These are phyloP conservation scores for Pleurotus cornucopiae DNA, from an alignment of 768 basidiomycete genomes.

Conservation along the genomic window DNA sequence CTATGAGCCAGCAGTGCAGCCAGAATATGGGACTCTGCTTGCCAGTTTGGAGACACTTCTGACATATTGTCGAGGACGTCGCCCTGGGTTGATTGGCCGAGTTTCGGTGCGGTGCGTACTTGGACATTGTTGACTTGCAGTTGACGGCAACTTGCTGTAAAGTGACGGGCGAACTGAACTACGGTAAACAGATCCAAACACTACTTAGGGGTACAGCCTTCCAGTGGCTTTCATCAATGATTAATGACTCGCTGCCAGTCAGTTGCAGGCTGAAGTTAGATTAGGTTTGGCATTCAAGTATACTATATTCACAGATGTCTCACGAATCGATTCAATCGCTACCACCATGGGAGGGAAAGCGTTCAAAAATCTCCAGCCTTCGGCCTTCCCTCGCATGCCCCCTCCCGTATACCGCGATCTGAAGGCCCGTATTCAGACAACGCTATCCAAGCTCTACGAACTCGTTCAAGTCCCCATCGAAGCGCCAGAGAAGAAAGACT, in stretches of 20 bases:
- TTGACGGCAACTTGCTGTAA: neutral
- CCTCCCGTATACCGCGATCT: constrained; percentile 46
- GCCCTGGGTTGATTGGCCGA: constrained; percentile 62
- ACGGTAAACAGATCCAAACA: too few species aligned
- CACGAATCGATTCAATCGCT: neutral
- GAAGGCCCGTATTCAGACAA: constrained; percentile 39
- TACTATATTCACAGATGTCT: neutral
- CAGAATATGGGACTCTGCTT: constrained; percentile 20
- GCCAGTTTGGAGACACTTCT: constrained; percentile 75
- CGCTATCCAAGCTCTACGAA: constrained; percentile 42
- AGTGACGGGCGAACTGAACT: too few species aligned
- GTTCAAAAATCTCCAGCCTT: constrained; percentile 42
- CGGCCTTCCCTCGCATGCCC: constrained; percentile 60
- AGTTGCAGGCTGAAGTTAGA: too few species aligned
- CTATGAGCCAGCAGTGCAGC: neutral
- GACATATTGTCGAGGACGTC: constrained; percentile 66
- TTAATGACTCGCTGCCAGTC: too few species aligned
- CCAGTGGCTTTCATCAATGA: too few species aligned
- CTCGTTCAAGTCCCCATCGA: constrained; percentile 55
- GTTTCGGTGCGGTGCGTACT: constrained; percentile 70
- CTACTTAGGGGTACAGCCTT: too few species aligned
- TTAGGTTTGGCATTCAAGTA: too few species aligned
- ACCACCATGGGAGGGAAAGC: constrained; percentile 66
- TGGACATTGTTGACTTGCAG: constrained; percentile 51
- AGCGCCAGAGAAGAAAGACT: constrained; percentile 59